A percentile compares a stretch with the other conserved stretches of the same genome.
phyloP scores from a whole-genome alignment of 257 asterid genomes.

The Handroanthus guayacan region DNA sequence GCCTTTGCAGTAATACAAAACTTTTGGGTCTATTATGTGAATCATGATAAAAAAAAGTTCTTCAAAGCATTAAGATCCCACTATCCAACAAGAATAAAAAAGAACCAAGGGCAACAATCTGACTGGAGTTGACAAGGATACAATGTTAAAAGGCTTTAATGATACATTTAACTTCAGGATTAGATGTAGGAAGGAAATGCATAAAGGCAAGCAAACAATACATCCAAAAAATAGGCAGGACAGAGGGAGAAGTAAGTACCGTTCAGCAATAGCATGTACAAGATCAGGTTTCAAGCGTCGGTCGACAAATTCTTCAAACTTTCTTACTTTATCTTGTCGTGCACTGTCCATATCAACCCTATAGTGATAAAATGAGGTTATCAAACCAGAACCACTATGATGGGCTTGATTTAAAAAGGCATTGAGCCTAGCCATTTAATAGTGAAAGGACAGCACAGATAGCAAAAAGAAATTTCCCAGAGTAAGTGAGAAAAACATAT shows the following conservation, averaged over 20 bases:
- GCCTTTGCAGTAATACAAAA: background rate
- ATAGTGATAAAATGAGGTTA: slow-evolving; percentile 27
- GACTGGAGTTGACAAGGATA: background rate
- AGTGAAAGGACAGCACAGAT: background rate
- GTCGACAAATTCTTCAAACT: slow-evolving; percentile 84
- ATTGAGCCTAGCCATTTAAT: background rate
- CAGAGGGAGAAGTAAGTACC: slow-evolving; percentile 44
- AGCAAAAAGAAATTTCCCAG: background rate
- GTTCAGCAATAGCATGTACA: slow-evolving; percentile 74
- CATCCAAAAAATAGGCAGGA: background rate
- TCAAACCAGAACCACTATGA: slow-evolving; percentile 19
- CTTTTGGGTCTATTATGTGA: background rate
- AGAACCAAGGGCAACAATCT: slow-evolving; percentile 18
- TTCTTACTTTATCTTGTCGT: slow-evolving; percentile 61
- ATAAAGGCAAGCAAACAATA: background rate
- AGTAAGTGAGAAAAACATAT: background rate
- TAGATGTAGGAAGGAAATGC: slow-evolving; percentile 3
- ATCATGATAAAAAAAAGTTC: background rate
- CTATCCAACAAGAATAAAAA: background rate
- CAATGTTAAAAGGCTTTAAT: background rate
- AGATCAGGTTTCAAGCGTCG: slow-evolving; percentile 89
- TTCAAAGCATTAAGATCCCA: background rate
- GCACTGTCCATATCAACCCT: slow-evolving; percentile 63
- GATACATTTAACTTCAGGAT: background rate
- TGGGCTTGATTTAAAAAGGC: background rate